Conservation (phyloP, 2,329 filamentous ascomycete species). For the Trichophaea hybrida region DNA sequence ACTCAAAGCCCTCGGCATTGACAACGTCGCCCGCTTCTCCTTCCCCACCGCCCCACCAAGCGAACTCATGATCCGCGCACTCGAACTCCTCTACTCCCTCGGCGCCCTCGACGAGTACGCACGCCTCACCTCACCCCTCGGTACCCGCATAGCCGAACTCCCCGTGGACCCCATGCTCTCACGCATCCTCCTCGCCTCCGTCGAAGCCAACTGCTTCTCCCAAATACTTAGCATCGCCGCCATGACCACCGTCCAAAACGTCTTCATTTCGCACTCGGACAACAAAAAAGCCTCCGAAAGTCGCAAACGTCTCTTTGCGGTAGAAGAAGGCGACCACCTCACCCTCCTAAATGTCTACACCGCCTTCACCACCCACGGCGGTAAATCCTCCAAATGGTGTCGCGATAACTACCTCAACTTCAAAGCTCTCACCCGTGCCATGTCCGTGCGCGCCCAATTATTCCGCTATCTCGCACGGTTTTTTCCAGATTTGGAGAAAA, state of each 20-base stretch:
- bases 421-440: slow-evolving; percentile 8
- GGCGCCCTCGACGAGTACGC: slow-evolving; percentile 60
- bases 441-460: slow-evolving; percentile 21
- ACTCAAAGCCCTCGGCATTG: slow-evolving; percentile 82
- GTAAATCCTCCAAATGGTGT: slow-evolving; percentile 6
- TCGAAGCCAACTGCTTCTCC: slow-evolving; percentile 55
- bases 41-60: slow-evolving; percentile 68
- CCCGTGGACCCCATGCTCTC: slow-evolving; percentile 71
- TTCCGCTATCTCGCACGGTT: slow-evolving; percentile 23
- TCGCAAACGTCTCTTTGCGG: slow-evolving; percentile 21
- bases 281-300: slow-evolving; percentile 16
- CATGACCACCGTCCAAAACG: slow-evolving; percentile 24
- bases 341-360: slow-evolving; percentile 25
- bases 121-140: slow-evolving; percentile 51
- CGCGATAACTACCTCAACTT: slow-evolving; percentile 1
- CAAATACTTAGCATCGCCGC: slow-evolving; percentile 57
- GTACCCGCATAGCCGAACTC: slow-evolving; percentile 63
- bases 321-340: slow-evolving; percentile 25
- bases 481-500: background rate
- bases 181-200: slow-evolving; percentile 60
- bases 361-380: slow-evolving; percentile 15
- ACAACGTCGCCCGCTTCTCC: slow-evolving; percentile 68
- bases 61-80: slow-evolving; percentile 65
- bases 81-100: slow-evolving; percentile 66
- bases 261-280: slow-evolving; percentile 21